These are phyloP conservation scores for Citrullus mucosospermus DNA, from an alignment of 306 rosid species.

Conservation along the genomic window DNA sequence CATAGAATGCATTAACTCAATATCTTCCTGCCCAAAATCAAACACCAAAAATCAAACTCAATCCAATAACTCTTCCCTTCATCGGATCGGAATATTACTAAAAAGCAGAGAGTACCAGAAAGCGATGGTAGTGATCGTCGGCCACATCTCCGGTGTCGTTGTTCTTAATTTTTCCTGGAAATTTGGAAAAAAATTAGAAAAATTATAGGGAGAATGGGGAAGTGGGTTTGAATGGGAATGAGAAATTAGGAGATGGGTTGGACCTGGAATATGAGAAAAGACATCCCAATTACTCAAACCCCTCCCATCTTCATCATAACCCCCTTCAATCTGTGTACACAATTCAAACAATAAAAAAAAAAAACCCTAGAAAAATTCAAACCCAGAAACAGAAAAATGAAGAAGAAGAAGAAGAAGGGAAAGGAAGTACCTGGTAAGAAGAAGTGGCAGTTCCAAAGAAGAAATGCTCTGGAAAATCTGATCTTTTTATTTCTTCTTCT, in stretches of 20 bases:
- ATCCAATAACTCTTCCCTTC: no score
- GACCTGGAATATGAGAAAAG: conserved; percentile 44
- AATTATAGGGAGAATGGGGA: not conserved
- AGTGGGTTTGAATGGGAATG: not conserved
- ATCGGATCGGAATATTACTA: no score
- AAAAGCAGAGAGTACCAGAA: conserved; percentile 1
- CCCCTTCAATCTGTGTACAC: conserved; percentile 25
- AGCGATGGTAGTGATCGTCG: conserved; percentile 57
- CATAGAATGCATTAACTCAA: no score
- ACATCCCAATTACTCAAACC: conserved; percentile 47
- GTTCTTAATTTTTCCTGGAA: conserved; percentile 31
- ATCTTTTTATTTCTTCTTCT: conserved; percentile 9
- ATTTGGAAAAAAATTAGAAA: not conserved
- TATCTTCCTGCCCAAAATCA: no score
- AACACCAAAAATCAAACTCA: no score
- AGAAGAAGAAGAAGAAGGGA: not conserved
- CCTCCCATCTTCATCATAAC: conserved; percentile 45
- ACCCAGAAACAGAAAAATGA: not conserved
- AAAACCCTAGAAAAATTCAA: no score
- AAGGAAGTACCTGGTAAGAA: conserved; percentile 30
- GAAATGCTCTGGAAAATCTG: conserved; percentile 37
- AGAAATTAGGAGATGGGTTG: not conserved
- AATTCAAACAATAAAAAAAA: no score
- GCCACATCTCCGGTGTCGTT: conserved; percentile 51
- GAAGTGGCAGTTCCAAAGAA: conserved; percentile 53